Percentiles rank a stretch among this genome's conserved stretches.
These are phyloP conservation scores for Fusarium clavum DNA, from an alignment of 2,329 filamentous ascomycete genomes.

Conservation along the genomic window DNA sequence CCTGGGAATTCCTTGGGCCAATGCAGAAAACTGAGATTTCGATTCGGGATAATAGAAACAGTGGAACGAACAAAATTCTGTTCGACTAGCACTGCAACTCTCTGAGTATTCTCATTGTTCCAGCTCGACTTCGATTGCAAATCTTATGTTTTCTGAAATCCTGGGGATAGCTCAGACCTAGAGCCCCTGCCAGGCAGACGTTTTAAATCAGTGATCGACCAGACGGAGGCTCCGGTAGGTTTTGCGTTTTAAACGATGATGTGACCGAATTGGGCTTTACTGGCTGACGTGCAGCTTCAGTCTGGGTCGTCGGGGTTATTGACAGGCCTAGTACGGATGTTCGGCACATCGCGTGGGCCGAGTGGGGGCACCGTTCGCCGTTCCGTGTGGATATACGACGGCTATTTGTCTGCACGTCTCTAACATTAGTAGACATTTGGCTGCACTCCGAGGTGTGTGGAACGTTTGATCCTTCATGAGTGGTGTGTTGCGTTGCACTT, in stretches of 20 bases:
- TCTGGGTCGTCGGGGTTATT: slow-evolving; percentile 40
- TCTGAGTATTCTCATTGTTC: not conserved
- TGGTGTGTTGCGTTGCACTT: slow-evolving; percentile 22
- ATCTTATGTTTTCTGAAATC: not conserved
- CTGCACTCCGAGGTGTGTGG: slow-evolving; percentile 25
- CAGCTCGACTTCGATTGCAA: not conserved
- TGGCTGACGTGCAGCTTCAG: slow-evolving; percentile 26
- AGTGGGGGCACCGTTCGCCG: slow-evolving; percentile 35
- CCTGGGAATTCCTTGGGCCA: not conserved
- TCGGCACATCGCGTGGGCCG: slow-evolving; percentile 45
- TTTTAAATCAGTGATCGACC: slow-evolving; percentile 32
- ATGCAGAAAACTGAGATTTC: not conserved
- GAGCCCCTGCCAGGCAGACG: slow-evolving; percentile 22
- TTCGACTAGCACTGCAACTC: not conserved
- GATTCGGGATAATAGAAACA: not conserved
- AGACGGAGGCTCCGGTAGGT: slow-evolving; percentile 19
- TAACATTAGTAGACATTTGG: slow-evolving; percentile 21
- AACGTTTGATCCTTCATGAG: slow-evolving; percentile 9
- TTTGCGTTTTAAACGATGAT: slow-evolving; percentile 29
- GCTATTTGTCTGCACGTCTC: slow-evolving; percentile 18
- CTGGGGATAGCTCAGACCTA: not conserved
- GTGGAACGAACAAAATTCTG: not conserved
- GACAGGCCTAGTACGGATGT: slow-evolving; percentile 39
- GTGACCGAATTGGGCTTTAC: slow-evolving; percentile 20
- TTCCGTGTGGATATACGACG: slow-evolving; percentile 30